Conservation (phyloP, 306 rosid species). For the Albizia julibrissin region DNA sequence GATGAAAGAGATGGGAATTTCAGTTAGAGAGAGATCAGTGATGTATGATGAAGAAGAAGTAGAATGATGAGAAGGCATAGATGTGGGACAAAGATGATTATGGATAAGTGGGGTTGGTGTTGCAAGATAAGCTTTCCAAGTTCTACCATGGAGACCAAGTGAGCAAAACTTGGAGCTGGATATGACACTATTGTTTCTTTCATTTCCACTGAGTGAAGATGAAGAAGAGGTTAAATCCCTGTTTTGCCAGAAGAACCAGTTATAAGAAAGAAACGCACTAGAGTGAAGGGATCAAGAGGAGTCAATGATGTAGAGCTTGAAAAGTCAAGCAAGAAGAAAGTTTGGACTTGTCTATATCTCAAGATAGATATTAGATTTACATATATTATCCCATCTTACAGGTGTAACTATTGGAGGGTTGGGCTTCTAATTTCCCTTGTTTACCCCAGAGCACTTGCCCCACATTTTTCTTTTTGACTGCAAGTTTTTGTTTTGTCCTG, state of each 20-base stretch:
- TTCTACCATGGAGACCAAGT: slow-evolving; percentile 33
- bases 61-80: background rate
- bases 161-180: slow-evolving; percentile 25
- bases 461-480: no score
- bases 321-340: background rate
- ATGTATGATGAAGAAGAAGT: background rate
- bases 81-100: slow-evolving; percentile 15
- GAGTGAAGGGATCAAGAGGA: background rate
- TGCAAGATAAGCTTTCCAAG: slow-evolving; percentile 31
- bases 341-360: background rate
- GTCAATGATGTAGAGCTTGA: background rate
- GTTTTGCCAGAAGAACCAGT: background rate
- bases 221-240: background rate
- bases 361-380: background rate
- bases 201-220: background rate
- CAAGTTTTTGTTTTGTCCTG: no score
- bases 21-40: slow-evolving; percentile 6
- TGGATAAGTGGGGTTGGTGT: slow-evolving; percentile 1
- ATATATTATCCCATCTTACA: no score
- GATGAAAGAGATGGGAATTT: slow-evolving; percentile 31
- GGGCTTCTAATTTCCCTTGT: no score
- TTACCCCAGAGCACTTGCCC: no score
- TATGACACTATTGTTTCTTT: slow-evolving; percentile 22
- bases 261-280: background rate
- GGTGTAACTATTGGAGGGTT: background rate